Evolutionary conservation across 441 rosid species (phyloP).

Genomic region (Geranium incanum): DNA sequence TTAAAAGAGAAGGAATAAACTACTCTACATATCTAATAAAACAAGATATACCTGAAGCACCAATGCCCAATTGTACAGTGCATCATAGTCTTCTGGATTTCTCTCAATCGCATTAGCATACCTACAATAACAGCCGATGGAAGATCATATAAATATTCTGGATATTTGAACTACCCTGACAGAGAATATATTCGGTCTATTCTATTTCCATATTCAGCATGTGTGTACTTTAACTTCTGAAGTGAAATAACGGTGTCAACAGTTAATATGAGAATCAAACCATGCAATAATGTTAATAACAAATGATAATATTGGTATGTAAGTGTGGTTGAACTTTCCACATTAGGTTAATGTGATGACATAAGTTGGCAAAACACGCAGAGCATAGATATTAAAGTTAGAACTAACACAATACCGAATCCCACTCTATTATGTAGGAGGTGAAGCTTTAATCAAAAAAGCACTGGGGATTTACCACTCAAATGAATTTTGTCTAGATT

Average conservation of each 20-base stretch:
- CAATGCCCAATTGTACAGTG: slow-evolving; percentile 93
- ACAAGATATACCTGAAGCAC: slow-evolving; percentile 72
- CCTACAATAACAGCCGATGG: slow-evolving; percentile 38
- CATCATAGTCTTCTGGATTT: slow-evolving; percentile 92
- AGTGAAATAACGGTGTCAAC: too few species aligned
- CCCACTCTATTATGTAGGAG: neutral
- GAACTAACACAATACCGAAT: neutral
- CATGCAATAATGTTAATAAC: neutral
- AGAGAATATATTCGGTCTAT: neutral
- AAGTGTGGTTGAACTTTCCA: too few species aligned
- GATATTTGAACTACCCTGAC: neutral
- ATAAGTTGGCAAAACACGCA: neutral
- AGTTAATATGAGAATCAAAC: neutral
- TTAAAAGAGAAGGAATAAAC: neutral
- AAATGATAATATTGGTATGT: neutral
- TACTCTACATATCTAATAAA: slow-evolving; percentile 1
- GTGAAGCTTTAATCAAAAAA: neutral
- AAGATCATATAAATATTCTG: neutral
- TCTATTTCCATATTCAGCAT: neutral
- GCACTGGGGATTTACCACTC: too few species aligned
- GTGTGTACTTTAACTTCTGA: neutral
- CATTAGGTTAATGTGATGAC: too few species aligned
- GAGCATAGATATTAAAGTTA: neutral
- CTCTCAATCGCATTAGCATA: slow-evolving; percentile 81
- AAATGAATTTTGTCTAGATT: too few species aligned